Base-by-base conservation (phyloP, 2,329 filamentous ascomycete genomes). In the Fusarium xylarioides region DNA sequence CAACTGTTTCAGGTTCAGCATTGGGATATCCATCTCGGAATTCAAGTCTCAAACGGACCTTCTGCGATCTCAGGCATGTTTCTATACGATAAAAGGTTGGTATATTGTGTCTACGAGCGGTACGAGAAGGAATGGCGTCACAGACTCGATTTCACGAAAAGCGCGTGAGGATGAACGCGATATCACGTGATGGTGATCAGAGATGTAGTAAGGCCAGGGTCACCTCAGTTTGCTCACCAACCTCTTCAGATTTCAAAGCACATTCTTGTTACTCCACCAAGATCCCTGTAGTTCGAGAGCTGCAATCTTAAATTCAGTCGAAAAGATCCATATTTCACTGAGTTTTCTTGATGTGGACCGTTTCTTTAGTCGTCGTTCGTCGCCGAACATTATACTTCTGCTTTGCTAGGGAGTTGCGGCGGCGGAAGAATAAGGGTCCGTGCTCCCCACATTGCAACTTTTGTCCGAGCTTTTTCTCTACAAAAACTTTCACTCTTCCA, bases 31-130 rank as follows among this genome's bases (percentile, higher is more conserved):
- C 1, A 28, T 38, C 44, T 55, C 37, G 23, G 8, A 56, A 4
- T 9, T n/a, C 55, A 42, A 49, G 26, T 60, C 57, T 8, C 16
- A 53, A 76, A 71, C 70, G 26, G 70, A 87, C 88, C 86, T 84
- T 91, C 89, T 46, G 88, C 88, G 59, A 91, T 91, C 76, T 91
- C 89, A 65, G 89, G 89, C 89, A 91, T 91, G 30, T 69, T 83
- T 67, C 5, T 14, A 53, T 43, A 63, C 23, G 12, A 37, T 53
- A 26, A 30, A 56, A 35, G 6, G 42, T 43, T 2, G 30, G 28
- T 69, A 12, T 50, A 57, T 43, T 26, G 42, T 57, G 50, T 42
- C 43, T 40, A 32, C 12, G 30, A 37, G 15, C 26, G 38, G 28
- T 46, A 49, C 28, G 30, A 32, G 53, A 70, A 32, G 65, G 14